Percentiles rank a stretch among this genome's conserved stretches.
These are phyloP conservation scores for Cnidoscolus chayamansa DNA, from an alignment of 441 rosid genomes.

Conservation along the genomic window DNA sequence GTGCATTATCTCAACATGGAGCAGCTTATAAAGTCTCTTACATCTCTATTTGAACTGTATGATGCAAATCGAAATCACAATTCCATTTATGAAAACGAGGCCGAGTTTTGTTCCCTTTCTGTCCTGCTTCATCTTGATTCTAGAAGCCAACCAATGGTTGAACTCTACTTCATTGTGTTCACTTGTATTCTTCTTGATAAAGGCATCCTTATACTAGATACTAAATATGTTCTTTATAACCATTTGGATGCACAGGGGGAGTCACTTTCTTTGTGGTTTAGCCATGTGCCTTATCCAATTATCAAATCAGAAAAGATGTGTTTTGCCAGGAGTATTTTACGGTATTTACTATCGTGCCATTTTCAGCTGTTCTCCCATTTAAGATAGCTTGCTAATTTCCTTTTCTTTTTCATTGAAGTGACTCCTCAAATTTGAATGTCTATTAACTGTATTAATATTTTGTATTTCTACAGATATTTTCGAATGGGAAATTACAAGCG, in stretches of 20 bases:
- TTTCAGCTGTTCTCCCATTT: background rate
- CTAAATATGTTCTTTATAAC: conserved; percentile 15
- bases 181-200: conserved; percentile 13
- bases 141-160: conserved; percentile 53
- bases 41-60: conserved; percentile 67
- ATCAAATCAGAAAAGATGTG: conserved; percentile 65
- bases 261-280: conserved; percentile 77
- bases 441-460: background rate
- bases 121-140: conserved; percentile 79
- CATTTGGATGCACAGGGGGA: conserved; percentile 55
- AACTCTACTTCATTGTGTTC: conserved; percentile 27
- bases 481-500: conserved; percentile 61
- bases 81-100: conserved; percentile 47
- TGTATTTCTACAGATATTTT: conserved; percentile 41
- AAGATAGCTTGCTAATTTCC: background rate
- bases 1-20: conserved; percentile 76
- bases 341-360: conserved; percentile 32
- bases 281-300: conserved; percentile 46
- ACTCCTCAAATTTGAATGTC: background rate
- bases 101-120: conserved; percentile 71
- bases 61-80: conserved; percentile 50
- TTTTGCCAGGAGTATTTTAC: conserved; percentile 64
- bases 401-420: background rate
- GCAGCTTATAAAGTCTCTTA: conserved; percentile 72
- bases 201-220: background rate